Evolutionary conservation across 2,329 filamentous ascomycete species (phyloP).

Genomic region (Diaporthe citrichinensis): DNA sequence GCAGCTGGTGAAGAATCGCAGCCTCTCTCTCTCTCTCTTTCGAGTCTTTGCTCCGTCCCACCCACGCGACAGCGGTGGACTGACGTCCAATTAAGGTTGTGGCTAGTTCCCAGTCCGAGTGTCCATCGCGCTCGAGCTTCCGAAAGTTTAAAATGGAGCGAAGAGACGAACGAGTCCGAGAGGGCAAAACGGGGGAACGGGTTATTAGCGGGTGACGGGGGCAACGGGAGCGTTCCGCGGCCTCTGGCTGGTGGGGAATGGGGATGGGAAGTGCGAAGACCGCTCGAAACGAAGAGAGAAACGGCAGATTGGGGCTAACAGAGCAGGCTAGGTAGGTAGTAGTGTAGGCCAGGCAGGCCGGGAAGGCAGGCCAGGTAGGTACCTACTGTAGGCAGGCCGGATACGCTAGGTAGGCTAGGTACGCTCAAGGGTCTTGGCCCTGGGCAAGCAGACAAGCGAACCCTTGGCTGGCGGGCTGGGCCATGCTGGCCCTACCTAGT

Average conservation of each 20-base stretch:
- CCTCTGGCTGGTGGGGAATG: constrained; percentile 14
- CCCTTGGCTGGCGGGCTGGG: constrained; percentile 27
- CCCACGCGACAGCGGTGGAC: constrained; percentile 5
- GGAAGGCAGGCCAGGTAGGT: too few species aligned
- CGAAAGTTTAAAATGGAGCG: constrained; percentile 37
- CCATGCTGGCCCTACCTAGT: constrained; percentile 6
- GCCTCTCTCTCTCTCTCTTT: neutral
- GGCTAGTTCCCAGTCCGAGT: constrained; percentile 35
- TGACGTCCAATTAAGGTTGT: constrained; percentile 43
- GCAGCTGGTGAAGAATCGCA: neutral
- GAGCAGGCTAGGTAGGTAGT: neutral
- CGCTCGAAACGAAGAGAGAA: constrained; percentile 20
- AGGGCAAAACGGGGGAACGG: neutral
- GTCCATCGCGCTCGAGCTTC: constrained; percentile 38
- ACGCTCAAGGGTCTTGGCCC: constrained; percentile 22
- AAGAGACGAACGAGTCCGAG: constrained; percentile 15
- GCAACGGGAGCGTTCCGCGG: constrained; percentile 29
- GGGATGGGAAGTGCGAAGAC: neutral
- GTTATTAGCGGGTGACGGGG: neutral
- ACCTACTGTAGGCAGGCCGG: too few species aligned
- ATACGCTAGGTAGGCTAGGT: neutral
- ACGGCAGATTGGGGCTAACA: constrained; percentile 1
- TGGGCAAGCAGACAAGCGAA: constrained; percentile 12
- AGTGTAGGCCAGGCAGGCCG: neutral
- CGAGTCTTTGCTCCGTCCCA: neutral